Evolutionary conservation across 345 rosid species (phyloP).

Genomic region (Hibiscus mutabilis): DNA sequence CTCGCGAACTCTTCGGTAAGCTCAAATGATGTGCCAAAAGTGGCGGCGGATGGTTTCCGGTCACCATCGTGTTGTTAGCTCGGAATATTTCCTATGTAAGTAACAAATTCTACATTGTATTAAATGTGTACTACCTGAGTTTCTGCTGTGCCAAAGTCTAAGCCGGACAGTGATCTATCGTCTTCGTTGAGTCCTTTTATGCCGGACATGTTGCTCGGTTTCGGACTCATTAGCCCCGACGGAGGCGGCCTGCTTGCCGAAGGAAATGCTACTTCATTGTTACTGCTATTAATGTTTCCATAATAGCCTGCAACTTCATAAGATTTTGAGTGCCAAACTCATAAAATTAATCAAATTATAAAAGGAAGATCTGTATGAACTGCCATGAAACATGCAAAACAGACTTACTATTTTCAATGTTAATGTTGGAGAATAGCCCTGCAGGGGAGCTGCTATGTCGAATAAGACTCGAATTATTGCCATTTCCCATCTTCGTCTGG

Average conservation of each 20-base stretch:
- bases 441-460: constrained; percentile 95
- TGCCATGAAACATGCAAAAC: background rate
- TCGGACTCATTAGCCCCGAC: constrained; percentile 33
- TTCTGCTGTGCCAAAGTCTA: constrained; percentile 36
- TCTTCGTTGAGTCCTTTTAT: constrained; percentile 30
- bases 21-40: constrained; percentile 79
- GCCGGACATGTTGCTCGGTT: constrained; percentile 14
- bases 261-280: constrained; percentile 33
- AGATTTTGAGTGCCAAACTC: background rate
- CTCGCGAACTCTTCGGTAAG: constrained; percentile 59
- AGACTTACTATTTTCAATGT: constrained; percentile 56
- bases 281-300: constrained; percentile 30
- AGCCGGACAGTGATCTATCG: constrained; percentile 46
- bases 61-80: constrained; percentile 29
- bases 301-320: constrained; percentile 37
- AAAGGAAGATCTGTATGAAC: background rate
- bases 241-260: constrained; percentile 38
- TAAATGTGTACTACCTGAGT: constrained; percentile 42
- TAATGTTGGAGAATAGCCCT: constrained; percentile 63
- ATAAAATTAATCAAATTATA: background rate
- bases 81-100: background rate
- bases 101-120: background rate
- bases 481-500: constrained; percentile 32
- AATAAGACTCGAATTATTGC: constrained; percentile 39
- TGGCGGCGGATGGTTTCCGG: constrained; percentile 37